These are phyloP conservation scores for Cordyceps farinosa DNA, from an alignment of 2,329 filamentous ascomycete genomes.

Conservation along the genomic window DNA sequence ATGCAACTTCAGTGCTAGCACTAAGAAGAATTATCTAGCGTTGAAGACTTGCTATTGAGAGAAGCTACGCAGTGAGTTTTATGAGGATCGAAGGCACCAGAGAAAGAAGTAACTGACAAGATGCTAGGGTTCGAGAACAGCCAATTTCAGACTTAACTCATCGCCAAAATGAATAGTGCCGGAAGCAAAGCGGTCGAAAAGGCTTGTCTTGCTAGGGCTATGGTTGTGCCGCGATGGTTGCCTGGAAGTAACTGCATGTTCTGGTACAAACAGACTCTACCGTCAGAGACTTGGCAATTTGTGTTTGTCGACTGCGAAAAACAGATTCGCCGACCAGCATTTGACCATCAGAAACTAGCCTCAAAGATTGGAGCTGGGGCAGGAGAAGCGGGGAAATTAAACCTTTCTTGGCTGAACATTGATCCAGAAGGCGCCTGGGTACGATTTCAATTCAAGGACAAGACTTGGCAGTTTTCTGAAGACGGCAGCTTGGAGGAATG, in stretches of 20 bases:
- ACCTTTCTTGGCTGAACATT: conserved; percentile 25
- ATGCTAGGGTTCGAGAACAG: no score
- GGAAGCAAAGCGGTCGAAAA: not conserved
- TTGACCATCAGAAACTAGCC: conserved; percentile 25
- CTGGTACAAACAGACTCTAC: conserved; percentile 25
- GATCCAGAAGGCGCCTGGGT: conserved; percentile 18
- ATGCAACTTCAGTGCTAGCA: no score
- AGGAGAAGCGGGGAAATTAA: conserved; percentile 18
- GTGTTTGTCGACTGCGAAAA: conserved; percentile 21
- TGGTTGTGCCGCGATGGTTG: conserved; percentile 23
- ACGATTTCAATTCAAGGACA: conserved; percentile 21
- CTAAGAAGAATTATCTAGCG: no score
- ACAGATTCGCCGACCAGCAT: conserved; percentile 20
- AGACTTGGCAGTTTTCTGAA: conserved; percentile 23
- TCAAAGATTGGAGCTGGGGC: conserved; percentile 13
- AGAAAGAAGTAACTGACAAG: no score
- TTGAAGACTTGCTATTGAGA: no score
- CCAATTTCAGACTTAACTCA: no score
- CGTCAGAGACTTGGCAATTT: conserved; percentile 22
- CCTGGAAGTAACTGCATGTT: conserved; percentile 21
- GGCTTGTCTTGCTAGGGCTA: not conserved
- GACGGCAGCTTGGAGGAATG: conserved; percentile 20
- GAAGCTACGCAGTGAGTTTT: no score
- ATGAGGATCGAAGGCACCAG: no score
- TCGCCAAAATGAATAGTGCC: not conserved